Conservation (phyloP, 2,329 filamentous ascomycete genomes). For the Herpotrichia juniperi region DNA sequence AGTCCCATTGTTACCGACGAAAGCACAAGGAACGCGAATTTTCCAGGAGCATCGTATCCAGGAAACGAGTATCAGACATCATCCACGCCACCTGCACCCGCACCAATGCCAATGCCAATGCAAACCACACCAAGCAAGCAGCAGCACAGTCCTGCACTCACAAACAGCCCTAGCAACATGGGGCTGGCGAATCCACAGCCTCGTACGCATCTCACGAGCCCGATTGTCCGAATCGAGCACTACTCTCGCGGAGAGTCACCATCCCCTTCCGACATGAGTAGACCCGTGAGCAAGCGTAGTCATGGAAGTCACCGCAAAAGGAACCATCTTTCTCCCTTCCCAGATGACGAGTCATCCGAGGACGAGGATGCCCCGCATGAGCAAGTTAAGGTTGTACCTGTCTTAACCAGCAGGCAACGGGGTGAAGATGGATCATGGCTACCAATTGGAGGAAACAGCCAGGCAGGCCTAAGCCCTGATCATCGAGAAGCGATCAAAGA, state of each 20-base stretch:
- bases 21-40: conserved; percentile 18
- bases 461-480: conserved; percentile 55
- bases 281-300: conserved; percentile 42
- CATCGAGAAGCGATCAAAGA: conserved; percentile 50
- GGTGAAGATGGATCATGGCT: conserved; percentile 56
- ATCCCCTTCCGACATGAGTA: conserved; percentile 39
- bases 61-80: conserved; percentile 23
- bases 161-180: conserved; percentile 41
- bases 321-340: conserved; percentile 47
- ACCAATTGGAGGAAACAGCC: conserved; percentile 44
- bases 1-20: conserved; percentile 44
- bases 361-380: conserved; percentile 30
- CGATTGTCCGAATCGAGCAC: conserved; percentile 47
- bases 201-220: conserved; percentile 41
- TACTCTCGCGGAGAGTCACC: conserved; percentile 44
- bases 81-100: conserved; percentile 34
- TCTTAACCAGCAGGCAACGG: conserved; percentile 44
- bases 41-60: conserved; percentile 24
- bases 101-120: conserved; percentile 16
- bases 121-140: conserved; percentile 41
- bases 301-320: conserved; percentile 41
- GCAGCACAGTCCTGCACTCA: conserved; percentile 45
- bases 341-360: conserved; percentile 39
- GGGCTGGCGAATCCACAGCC: conserved; percentile 33
- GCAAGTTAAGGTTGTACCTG: conserved; percentile 18